These are phyloP conservation scores for Mycena sanguinolenta DNA, from an alignment of 768 basidiomycete genomes.

Conservation along the genomic window DNA sequence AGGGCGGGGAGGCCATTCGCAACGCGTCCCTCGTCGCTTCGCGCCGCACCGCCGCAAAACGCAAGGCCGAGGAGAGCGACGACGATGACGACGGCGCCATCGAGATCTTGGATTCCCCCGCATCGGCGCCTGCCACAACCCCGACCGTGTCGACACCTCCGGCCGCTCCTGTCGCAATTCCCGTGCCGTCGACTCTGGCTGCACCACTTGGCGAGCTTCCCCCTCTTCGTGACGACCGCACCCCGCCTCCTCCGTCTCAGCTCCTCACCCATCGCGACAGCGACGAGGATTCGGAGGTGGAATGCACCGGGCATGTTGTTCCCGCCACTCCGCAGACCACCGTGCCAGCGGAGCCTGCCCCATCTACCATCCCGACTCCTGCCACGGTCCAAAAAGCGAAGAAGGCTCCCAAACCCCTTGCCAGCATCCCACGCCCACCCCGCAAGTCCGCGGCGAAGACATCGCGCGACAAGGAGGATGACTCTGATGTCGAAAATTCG, in stretches of 20 bases:
- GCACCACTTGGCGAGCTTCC: too few species aligned
- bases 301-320: background rate
- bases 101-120: too few species aligned
- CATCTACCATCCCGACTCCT: background rate
- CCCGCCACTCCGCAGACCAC: background rate
- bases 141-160: background rate
- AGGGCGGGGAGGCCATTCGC: background rate
- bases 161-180: background rate
- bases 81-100: background rate
- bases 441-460: background rate
- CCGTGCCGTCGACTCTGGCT: too few species aligned
- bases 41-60: background rate
- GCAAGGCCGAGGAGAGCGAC: background rate
- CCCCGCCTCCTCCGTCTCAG: too few species aligned
- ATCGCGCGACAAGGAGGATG: background rate
- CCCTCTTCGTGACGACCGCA: too few species aligned
- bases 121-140: background rate
- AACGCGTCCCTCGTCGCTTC: background rate
- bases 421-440: background rate
- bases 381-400: background rate
- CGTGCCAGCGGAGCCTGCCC: background rate
- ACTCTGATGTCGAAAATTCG: constrained; percentile 1
- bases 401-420: background rate
- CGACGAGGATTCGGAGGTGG: background rate
- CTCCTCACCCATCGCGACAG: too few species aligned